These are phyloP conservation scores for Sequoia sempervirens DNA, from an alignment of 75 land plant genomes.

Conservation along the genomic window DNA sequence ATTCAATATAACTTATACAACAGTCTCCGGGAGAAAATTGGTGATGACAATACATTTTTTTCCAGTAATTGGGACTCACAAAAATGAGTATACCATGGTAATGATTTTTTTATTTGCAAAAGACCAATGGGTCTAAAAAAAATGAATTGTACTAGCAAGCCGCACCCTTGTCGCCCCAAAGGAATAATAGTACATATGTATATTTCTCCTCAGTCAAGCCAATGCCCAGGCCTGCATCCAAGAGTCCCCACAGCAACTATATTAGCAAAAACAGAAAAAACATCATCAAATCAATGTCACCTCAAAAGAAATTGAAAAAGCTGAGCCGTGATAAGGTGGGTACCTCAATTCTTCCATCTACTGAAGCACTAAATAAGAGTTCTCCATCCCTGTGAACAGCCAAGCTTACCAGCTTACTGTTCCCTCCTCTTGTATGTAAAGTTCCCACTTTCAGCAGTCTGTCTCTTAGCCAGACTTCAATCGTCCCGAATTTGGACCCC, in stretches of 20 bases:
- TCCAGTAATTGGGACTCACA: neutral
- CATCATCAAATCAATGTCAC: neutral
- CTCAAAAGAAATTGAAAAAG: neutral
- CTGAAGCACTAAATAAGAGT: constrained; percentile 42
- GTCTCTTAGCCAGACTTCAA: constrained; percentile 58
- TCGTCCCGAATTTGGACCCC: constrained; percentile 38
- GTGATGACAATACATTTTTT: neutral
- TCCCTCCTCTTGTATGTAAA: constrained; percentile 20
- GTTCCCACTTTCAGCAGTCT: constrained; percentile 36
- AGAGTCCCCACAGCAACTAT: neutral
- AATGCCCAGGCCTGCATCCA: constrained; percentile 19
- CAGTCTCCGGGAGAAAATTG: too few relatives aligned
- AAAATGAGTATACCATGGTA: neutral
- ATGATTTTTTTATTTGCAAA: neutral
- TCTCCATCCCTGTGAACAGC: constrained; percentile 21
- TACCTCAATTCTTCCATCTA: constrained; percentile 72
- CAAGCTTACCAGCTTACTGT: constrained; percentile 27
- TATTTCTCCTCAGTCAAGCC: constrained; percentile 1
- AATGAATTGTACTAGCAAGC: neutral
- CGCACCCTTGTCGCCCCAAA: neutral
- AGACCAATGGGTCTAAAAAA: neutral
- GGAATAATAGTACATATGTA: neutral
- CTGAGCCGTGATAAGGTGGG: neutral
- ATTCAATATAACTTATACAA: too few relatives aligned
- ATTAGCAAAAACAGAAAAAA: neutral